Conservation (phyloP, 805 yeast genomes). For the Geotrichum ghanense region DNA sequence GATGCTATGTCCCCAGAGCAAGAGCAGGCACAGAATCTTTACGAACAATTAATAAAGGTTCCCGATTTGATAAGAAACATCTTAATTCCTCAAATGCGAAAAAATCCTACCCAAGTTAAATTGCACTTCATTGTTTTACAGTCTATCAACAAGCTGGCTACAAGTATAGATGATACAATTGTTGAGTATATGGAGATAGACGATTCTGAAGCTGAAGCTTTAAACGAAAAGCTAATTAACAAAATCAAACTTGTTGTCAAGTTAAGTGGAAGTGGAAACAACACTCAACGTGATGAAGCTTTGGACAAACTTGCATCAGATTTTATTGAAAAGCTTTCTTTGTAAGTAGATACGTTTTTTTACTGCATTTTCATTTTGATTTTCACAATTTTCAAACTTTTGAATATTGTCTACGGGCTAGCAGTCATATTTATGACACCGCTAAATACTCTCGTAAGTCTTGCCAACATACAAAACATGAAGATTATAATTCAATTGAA, state of each 20-base stretch:
- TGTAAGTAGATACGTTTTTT: background rate
- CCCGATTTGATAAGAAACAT: slow-evolving; percentile 10
- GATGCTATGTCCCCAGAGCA: slow-evolving; percentile 10
- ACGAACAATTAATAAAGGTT: slow-evolving; percentile 43
- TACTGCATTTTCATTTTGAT: no score
- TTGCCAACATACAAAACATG: no score
- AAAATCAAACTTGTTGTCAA: background rate
- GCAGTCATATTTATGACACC: no score
- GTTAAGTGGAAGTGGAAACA: slow-evolving; percentile 2
- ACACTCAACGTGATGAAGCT: background rate
- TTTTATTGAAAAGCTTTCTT: slow-evolving; percentile 2
- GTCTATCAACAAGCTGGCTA: slow-evolving; percentile 33
- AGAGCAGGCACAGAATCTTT: slow-evolving; percentile 38
- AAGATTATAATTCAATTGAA: no score
- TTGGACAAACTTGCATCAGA: background rate
- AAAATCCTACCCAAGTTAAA: slow-evolving; percentile 36
- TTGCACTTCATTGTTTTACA: slow-evolving; percentile 25
- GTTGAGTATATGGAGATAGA: slow-evolving; percentile 35
- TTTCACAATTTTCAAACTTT: no score
- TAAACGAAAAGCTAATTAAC: background rate
- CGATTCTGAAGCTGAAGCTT: background rate
- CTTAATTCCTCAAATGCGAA: slow-evolving; percentile 5
- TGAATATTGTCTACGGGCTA: no score
- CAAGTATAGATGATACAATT: slow-evolving; percentile 44
- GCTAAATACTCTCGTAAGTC: no score